Evolutionary conservation across 352 stramenopile species (phyloP).

Genomic region (Phytophthora foliorum): DNA sequence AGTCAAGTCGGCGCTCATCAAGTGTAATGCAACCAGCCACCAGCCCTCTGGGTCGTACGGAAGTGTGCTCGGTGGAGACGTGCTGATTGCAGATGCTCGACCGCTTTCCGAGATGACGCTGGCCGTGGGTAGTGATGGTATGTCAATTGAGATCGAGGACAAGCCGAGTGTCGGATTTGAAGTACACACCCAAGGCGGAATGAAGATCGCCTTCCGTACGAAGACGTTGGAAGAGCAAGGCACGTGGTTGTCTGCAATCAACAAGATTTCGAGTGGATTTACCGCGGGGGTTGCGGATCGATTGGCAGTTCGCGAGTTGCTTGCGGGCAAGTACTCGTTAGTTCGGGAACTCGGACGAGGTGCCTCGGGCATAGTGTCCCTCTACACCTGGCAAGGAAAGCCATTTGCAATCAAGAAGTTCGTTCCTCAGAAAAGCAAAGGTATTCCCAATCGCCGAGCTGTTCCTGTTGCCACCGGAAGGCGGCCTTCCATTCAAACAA

Average conservation of each 20-base stretch:
- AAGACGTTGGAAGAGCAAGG: constrained; percentile 52
- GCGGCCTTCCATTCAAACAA: constrained; percentile 24
- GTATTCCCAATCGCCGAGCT: constrained; percentile 57
- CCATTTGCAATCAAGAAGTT: constrained; percentile 83
- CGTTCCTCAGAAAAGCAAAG: constrained; percentile 61
- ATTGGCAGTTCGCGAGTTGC: constrained; percentile 61
- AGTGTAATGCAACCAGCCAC: constrained; percentile 48
- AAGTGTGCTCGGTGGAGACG: constrained; percentile 46
- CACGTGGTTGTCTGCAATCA: constrained; percentile 56
- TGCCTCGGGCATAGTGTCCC: constrained; percentile 71
- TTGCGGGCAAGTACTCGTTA: constrained; percentile 73
- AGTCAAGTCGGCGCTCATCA: constrained; percentile 50
- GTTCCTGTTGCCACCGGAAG: constrained; percentile 32
- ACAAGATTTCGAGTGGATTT: constrained; percentile 57
- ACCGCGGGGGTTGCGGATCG: constrained; percentile 54
- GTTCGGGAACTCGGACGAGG: constrained; percentile 81
- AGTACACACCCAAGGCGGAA: constrained; percentile 41
- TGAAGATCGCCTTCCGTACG: constrained; percentile 52
- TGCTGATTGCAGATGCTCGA: constrained; percentile 41
- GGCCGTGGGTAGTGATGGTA: constrained; percentile 6
- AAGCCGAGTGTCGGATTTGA: constrained; percentile 30
- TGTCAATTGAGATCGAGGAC: constrained; percentile 1
- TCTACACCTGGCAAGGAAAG: constrained; percentile 77
- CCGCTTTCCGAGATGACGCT: constrained; percentile 28
- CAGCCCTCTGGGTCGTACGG: constrained; percentile 40